phyloP scores from a whole-genome alignment of 169 alveolate species.

The Cardiosporidium cionae region DNA sequence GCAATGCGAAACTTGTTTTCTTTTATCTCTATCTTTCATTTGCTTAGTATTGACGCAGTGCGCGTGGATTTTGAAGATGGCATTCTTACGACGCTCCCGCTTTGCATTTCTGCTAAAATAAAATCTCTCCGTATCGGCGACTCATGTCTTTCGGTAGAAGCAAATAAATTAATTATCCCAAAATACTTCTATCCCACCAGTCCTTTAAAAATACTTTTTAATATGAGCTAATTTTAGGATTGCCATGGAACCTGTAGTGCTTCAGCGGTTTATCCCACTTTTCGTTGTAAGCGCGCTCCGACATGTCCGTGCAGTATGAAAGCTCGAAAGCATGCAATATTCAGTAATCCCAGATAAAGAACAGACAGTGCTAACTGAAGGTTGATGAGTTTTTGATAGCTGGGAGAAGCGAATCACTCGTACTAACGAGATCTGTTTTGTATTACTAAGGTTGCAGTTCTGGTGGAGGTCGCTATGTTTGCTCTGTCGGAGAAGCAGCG shows the following conservation, averaged over 20 bases:
- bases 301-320: too few relatives aligned
- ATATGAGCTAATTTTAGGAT: neutral
- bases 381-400: neutral
- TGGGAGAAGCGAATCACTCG: neutral
- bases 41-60: too few relatives aligned
- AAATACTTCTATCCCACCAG: too few relatives aligned
- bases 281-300: too few relatives aligned
- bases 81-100: neutral
- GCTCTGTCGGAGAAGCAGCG: slow-evolving; percentile 16
- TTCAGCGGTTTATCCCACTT: too few relatives aligned
- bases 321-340: too few relatives aligned
- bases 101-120: neutral
- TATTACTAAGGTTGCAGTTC: slow-evolving; percentile 3
- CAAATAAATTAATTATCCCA: too few relatives aligned
- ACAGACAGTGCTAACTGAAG: neutral
- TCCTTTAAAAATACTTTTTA: neutral
- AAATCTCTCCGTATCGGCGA: neutral
- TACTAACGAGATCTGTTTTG: neutral
- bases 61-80: too few relatives aligned
- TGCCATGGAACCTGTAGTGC: neutral
- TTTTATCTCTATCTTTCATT: too few relatives aligned
- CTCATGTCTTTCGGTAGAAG: neutral
- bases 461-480: neutral
- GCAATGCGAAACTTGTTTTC: too few relatives aligned
- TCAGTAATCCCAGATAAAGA: too few relatives aligned